These are phyloP conservation scores for Xylaria scruposa DNA, from an alignment of 495 filamentous ascomycete species.

Conservation along the genomic window DNA sequence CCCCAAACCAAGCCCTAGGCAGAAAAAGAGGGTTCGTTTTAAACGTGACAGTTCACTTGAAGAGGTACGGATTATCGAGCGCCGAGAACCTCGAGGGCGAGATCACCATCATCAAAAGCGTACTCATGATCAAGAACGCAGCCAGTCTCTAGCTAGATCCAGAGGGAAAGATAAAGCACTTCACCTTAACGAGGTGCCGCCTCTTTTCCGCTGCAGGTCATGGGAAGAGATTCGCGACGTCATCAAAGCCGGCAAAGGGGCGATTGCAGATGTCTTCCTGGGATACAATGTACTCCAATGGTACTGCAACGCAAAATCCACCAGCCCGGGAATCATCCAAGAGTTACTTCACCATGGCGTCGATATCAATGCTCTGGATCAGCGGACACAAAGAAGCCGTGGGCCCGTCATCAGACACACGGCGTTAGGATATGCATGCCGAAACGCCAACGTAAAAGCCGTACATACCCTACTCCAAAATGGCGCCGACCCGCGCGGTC, in stretches of 20 bases:
- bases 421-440: slow-evolving; percentile 11
- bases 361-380: slow-evolving; percentile 13
- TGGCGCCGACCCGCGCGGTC: slow-evolving; percentile 11
- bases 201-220: slow-evolving; percentile 18
- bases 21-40: neutral
- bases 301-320: slow-evolving; percentile 26
- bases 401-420: slow-evolving; percentile 1
- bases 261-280: slow-evolving; percentile 10
- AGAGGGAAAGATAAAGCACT: neutral
- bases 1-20: neutral
- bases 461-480: neutral
- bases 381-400: neutral
- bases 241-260: neutral
- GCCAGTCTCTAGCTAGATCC: neutral
- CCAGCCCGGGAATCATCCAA: slow-evolving; percentile 15
- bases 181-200: neutral
- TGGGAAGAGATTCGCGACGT: neutral
- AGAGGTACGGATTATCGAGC: neutral
- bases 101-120: neutral
- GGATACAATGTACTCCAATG: slow-evolving; percentile 21
- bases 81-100: neutral
- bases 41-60: neutral
- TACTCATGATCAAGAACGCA: neutral
- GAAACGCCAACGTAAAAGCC: slow-evolving; percentile 16
- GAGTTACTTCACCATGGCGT: neutral